phyloP scores from a whole-genome alignment of 257 asterid species.

The Scutellaria baicalensis region DNA sequence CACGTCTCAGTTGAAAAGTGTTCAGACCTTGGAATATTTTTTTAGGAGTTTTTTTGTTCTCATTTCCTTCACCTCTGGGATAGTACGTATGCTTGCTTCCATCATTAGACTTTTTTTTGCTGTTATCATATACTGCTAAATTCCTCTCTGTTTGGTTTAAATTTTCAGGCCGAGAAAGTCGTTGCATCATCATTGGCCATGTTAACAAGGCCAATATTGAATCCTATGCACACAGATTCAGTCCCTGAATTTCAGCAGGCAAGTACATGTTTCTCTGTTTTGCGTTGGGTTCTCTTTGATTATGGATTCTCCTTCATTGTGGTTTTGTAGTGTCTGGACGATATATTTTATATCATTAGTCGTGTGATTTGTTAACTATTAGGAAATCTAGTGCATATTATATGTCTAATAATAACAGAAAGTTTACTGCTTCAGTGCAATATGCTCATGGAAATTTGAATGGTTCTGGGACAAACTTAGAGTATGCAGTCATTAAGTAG shows the following conservation, averaged over 20 bases:
- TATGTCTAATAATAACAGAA: background rate
- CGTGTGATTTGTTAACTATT: background rate
- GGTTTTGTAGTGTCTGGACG: slow-evolving; percentile 6
- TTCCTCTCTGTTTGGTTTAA: slow-evolving; percentile 16
- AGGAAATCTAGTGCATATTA: background rate
- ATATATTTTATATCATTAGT: slow-evolving; percentile 8
- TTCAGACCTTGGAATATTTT: background rate
- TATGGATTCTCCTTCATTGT: background rate
- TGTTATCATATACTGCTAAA: slow-evolving; percentile 7
- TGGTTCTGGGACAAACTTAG: background rate
- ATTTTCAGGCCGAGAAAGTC: slow-evolving; percentile 68
- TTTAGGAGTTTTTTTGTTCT: slow-evolving; percentile 2
- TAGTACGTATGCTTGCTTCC: slow-evolving; percentile 13
- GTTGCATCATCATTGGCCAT: slow-evolving; percentile 62
- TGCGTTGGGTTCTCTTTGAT: background rate
- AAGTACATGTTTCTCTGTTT: slow-evolving; percentile 16
- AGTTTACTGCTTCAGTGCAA: slow-evolving; percentile 7
- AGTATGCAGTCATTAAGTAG: background rate
- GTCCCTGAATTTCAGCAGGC: slow-evolving; percentile 64
- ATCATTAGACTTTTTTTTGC: background rate
- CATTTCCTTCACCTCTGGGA: slow-evolving; percentile 1
- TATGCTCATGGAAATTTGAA: background rate
- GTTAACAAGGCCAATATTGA: slow-evolving; percentile 40
- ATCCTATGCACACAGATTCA: slow-evolving; percentile 24
- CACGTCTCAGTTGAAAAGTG: background rate